Conservation (phyloP, 768 basidiomycete species). For the Hericium rajendrae region DNA sequence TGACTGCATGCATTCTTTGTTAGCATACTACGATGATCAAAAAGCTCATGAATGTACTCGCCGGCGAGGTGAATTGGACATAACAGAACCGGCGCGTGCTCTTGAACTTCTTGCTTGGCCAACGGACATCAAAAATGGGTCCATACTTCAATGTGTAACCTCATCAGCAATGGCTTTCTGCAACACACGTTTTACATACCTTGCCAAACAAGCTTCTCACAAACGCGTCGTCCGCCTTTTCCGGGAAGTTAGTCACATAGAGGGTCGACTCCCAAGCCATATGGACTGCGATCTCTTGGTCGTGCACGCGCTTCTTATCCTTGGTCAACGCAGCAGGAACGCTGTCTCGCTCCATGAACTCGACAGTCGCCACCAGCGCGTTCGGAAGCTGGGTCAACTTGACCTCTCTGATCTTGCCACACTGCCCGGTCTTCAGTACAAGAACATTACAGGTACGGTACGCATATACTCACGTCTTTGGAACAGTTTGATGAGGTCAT, state of each 20-base stretch:
- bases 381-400: slow-evolving; percentile 59
- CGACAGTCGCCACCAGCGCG: slow-evolving; percentile 72
- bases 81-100: slow-evolving; percentile 88
- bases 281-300: slow-evolving; percentile 73
- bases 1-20: slow-evolving; percentile 26
- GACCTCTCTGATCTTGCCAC: slow-evolving; percentile 78
- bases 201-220: slow-evolving; percentile 71
- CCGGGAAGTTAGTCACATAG: slow-evolving; percentile 94
- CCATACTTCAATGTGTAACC: slow-evolving; percentile 54
- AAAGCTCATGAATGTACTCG: slow-evolving; percentile 26
- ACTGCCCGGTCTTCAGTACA: slow-evolving; percentile 38
- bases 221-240: slow-evolving; percentile 64
- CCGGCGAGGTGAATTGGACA: slow-evolving; percentile 81
- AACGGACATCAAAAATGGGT: slow-evolving; percentile 85
- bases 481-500: slow-evolving; percentile 66
- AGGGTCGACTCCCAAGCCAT: slow-evolving; percentile 91
- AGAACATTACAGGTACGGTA: neutral
- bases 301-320: slow-evolving; percentile 82
- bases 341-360: slow-evolving; percentile 75
- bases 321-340: slow-evolving; percentile 85
- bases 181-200: slow-evolving; percentile 31
- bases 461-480: slow-evolving; percentile 57
- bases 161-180: neutral
- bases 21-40: neutral
- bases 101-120: slow-evolving; percentile 98